Base-by-base conservation (phyloP, 2,329 filamentous ascomycete species). In the Clarireedia paspali region DNA sequence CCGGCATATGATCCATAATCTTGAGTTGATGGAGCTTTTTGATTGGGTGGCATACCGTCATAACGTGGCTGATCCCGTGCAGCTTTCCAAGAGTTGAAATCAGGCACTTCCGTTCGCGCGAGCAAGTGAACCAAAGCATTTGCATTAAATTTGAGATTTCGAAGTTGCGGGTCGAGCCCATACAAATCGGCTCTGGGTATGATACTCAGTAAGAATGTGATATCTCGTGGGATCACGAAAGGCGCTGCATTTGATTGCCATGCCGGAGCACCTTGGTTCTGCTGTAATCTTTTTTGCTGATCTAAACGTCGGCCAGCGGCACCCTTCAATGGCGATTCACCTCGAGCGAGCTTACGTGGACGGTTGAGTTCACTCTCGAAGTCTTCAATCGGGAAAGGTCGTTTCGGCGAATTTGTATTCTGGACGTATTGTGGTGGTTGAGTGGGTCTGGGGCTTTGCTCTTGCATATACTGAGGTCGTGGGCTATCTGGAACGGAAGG, bases 241-340 rank as follows among this genome's bases (percentile, higher is more conserved):
- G 75, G 63, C 34, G 67, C 47, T 23, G 47, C 63, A 3, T 69
- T 66, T 20, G 64, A 67, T 60, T 63, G 70, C 67, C 64, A 68
- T 17, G 59, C 64, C 15, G 68, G 60, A 27, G 67, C 64, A 12
- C 71, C 70, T 60, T 76, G 75, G 12, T 75, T 74, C 61, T 81
- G 81, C 63, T 79, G 83, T 5, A 84, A 77, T 51, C 83, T 80
- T 68, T 65, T 72, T 58, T 67, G 75, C 68, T 20, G 20, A 20
- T 20, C 20, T 20, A 20, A 20, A 20, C 20, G 20, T 20, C 91
- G 85, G 26, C 90, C 89, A 39, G 92, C 90, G 1, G 89, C 89
- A 14, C 90, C 90, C 70, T 97, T 99, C 39, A 97, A 78, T 0
- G 95, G 94, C 5, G 92, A 97, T 56, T 89, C 91, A n/a, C 87